Evolutionary conservation across 495 filamentous ascomycete genomes (phyloP).

Genomic region (Paragyromitra xinjiangensis): DNA sequence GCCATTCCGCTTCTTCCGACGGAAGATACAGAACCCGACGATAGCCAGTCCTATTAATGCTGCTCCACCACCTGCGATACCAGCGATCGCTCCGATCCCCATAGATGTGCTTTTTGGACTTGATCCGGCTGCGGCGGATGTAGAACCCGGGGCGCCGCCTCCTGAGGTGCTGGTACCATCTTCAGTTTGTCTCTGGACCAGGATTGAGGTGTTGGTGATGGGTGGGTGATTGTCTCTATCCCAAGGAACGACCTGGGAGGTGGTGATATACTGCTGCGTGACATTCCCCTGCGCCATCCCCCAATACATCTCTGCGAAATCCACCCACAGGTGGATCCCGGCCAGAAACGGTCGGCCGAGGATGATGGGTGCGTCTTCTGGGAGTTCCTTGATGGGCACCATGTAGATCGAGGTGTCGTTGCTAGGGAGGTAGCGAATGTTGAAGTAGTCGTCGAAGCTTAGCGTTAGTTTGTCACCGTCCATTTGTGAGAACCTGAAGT

Average conservation of each 20-base stretch:
- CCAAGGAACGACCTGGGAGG: conserved; percentile 24
- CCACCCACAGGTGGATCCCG: conserved; percentile 51
- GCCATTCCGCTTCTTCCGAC: conserved; percentile 5
- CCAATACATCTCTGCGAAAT: conserved; percentile 52
- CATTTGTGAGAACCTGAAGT: conserved; percentile 42
- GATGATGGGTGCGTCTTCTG: conserved; percentile 46
- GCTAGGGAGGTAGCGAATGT: conserved; percentile 30
- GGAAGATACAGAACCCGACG: conserved; percentile 2
- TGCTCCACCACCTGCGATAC: conserved; percentile 13
- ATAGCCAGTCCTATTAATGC: not conserved
- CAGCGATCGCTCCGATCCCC: conserved; percentile 12
- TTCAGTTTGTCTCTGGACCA: conserved; percentile 15
- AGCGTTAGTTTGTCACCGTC: conserved; percentile 40
- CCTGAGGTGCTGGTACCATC: not conserved
- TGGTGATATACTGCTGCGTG: not conserved
- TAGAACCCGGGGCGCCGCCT: not conserved
- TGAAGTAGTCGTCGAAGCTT: conserved; percentile 28
- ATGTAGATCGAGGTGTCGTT: conserved; percentile 13
- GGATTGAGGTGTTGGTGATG: conserved; percentile 45
- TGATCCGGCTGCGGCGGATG: not conserved
- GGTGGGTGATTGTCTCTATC: conserved; percentile 35
- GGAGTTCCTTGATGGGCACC: conserved; percentile 39
- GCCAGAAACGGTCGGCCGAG: conserved; percentile 51
- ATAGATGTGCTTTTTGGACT: not conserved
- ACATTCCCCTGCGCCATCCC: conserved; percentile 37